Percentiles rank a stretch among this genome's conserved stretches.
Evolutionary conservation across 495 filamentous ascomycete genomes (phyloP).

Genomic region (Hypoxylon lienhwacheense): DNA sequence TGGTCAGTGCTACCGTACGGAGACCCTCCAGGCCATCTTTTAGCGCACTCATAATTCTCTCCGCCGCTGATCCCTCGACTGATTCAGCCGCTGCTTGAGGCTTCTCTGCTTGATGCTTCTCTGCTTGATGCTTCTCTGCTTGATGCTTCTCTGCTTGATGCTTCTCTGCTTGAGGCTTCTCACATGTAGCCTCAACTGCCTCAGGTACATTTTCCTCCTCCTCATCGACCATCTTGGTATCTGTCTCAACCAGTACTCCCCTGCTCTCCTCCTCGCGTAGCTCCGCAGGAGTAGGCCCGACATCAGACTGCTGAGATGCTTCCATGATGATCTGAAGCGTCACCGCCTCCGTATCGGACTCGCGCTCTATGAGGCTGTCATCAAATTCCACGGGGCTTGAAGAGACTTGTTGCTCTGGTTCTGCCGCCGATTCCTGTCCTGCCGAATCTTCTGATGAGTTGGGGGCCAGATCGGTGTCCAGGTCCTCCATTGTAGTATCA

Average conservation of each 20-base stretch:
- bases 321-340: slow-evolving; percentile 38
- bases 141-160: no score
- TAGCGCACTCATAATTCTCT: slow-evolving; percentile 54
- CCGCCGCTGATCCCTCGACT: slow-evolving; percentile 20
- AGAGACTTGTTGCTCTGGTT: neutral
- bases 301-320: slow-evolving; percentile 38
- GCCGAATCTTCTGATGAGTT: slow-evolving; percentile 15
- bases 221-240: slow-evolving; percentile 7
- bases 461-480: slow-evolving; percentile 9
- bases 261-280: neutral
- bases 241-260: slow-evolving; percentile 8
- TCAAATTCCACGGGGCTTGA: slow-evolving; percentile 6
- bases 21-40: slow-evolving; percentile 55
- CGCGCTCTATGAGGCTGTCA: slow-evolving; percentile 18
- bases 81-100: slow-evolving; percentile 3
- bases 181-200: no score
- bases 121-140: neutral
- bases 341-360: slow-evolving; percentile 37
- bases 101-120: slow-evolving; percentile 6
- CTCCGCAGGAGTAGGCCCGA: slow-evolving; percentile 2
- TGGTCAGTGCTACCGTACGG: slow-evolving; percentile 52
- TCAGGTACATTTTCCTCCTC: slow-evolving; percentile 1
- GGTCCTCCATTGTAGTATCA: slow-evolving; percentile 8
- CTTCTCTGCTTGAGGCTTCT: slow-evolving; percentile 6
- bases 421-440: slow-evolving; percentile 9